Conservation (phyloP, 176 grass and related monocot genomes). For the Miscanthus lutarioriparius region DNA sequence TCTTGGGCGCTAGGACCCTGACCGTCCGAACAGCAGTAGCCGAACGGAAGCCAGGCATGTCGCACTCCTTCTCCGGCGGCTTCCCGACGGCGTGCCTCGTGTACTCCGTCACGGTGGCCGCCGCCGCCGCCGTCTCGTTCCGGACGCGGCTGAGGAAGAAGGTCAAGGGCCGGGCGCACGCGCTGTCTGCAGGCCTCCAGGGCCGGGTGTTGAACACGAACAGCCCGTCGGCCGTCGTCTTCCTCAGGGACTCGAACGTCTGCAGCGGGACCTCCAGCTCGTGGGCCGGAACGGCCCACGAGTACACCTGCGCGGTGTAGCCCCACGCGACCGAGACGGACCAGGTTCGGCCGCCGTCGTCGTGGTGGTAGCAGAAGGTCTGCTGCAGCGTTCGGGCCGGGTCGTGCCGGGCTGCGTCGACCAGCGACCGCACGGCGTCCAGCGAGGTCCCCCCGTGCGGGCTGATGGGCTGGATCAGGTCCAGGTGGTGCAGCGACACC, state of each 20-base stretch:
- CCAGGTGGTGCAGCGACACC: constrained; percentile 87
- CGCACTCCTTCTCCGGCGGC: constrained; percentile 15
- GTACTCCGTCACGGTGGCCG: constrained; percentile 66
- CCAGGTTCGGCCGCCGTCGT: constrained; percentile 46
- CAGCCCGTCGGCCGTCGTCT: constrained; percentile 28
- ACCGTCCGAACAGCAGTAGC: constrained; percentile 48
- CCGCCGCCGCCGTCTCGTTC: constrained; percentile 15
- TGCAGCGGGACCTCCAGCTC: constrained; percentile 57
- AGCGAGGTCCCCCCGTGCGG: constrained; percentile 29
- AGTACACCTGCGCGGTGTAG: constrained; percentile 78
- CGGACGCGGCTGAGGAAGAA: constrained; percentile 53
- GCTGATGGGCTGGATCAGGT: constrained; percentile 48
- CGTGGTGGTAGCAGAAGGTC: constrained; percentile 67
- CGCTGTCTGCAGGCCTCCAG: not conserved
- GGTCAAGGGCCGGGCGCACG: constrained; percentile 48
- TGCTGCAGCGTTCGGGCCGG: constrained; percentile 66
- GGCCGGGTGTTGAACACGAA: constrained; percentile 78
- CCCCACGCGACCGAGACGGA: constrained; percentile 81
- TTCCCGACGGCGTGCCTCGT: not conserved
- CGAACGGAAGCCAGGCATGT: constrained; percentile 33
- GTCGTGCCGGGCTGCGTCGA: constrained; percentile 48
- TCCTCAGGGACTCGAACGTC: constrained; percentile 75
- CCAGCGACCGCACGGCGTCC: constrained; percentile 41
- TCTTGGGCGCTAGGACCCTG: constrained; percentile 63
- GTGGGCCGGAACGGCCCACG: constrained; percentile 35